These are phyloP conservation scores for Drechslerella coelobrocha DNA, from an alignment of 2,329 filamentous ascomycete species.

Conservation along the genomic window DNA sequence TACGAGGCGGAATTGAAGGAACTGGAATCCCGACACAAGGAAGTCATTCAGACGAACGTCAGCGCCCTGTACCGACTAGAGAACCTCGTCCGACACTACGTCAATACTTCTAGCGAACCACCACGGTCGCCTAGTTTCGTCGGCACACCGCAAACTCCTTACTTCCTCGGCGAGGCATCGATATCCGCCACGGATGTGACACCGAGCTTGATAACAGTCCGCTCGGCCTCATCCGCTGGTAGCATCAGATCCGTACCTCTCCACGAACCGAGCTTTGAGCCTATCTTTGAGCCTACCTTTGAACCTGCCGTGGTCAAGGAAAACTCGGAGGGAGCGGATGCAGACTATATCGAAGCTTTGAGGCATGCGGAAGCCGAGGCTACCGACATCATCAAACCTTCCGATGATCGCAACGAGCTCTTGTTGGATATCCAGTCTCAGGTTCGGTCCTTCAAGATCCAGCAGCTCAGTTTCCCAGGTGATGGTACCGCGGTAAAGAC, in stretches of 20 bases:
- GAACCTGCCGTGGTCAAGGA: conserved; percentile 26
- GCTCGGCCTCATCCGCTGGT: conserved; percentile 41
- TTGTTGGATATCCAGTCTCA: conserved; percentile 33
- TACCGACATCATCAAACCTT: conserved; percentile 16
- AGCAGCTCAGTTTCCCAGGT: conserved; percentile 30
- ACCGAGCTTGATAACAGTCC: conserved; percentile 41
- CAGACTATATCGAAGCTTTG: conserved; percentile 43
- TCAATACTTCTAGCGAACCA: conserved; percentile 26
- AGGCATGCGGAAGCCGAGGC: conserved; percentile 36
- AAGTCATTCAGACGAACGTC: conserved; percentile 49
- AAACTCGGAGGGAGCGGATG: conserved; percentile 30
- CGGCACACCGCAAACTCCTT: conserved; percentile 42
- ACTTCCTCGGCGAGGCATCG: conserved; percentile 42
- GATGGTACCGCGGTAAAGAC: neutral
- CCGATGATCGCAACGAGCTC: conserved; percentile 36
- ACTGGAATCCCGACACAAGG: conserved; percentile 46
- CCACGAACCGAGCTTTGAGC: conserved; percentile 42
- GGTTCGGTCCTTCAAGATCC: conserved; percentile 46
- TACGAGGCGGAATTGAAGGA: conserved; percentile 47
- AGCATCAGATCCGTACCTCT: conserved; percentile 42
- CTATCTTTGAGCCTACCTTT: conserved; percentile 41
- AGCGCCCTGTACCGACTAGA: conserved; percentile 43
- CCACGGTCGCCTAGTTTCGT: conserved; percentile 45
- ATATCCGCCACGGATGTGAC: conserved; percentile 37
- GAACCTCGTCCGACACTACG: conserved; percentile 41